phyloP scores from a whole-genome alignment of 2,329 filamentous ascomycete species.

The Cordyceps javanica region DNA sequence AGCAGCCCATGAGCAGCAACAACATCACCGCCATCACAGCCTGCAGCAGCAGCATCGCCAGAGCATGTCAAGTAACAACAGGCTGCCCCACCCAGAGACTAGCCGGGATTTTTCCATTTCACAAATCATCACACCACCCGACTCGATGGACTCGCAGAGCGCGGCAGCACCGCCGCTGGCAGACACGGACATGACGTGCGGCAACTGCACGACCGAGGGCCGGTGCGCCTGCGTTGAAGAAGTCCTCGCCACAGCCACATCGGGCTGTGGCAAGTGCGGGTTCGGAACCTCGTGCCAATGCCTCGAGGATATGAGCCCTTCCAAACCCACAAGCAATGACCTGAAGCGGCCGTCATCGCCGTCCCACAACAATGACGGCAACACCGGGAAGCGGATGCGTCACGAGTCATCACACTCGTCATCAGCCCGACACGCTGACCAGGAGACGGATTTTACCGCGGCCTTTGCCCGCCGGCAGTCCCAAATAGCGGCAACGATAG shows the following conservation, averaged over 20 bases:
- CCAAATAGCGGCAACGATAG: conserved; percentile 19
- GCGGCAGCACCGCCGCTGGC: conserved; percentile 26
- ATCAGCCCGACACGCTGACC: conserved; percentile 36
- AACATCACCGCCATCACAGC: conserved; percentile 21
- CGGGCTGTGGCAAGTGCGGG: conserved; percentile 62
- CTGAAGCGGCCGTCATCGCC: conserved; percentile 48
- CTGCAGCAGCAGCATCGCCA: conserved; percentile 22
- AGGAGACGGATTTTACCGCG: conserved; percentile 70
- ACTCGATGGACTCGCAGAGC: conserved; percentile 29
- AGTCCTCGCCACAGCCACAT: conserved; percentile 44
- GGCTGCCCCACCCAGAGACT: conserved; percentile 22
- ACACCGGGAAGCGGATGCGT: conserved; percentile 51
- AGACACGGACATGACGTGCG: conserved; percentile 40
- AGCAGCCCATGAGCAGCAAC: conserved; percentile 12
- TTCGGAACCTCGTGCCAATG: conserved; percentile 59
- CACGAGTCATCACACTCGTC: conserved; percentile 25
- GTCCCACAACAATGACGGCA: conserved; percentile 30
- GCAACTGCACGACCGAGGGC: conserved; percentile 47
- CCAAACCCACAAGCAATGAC: conserved; percentile 25
- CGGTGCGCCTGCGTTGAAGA: conserved; percentile 55
- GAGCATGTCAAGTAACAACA: conserved; percentile 22
- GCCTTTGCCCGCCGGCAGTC: conserved; percentile 47
- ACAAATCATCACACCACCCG: conserved; percentile 51
- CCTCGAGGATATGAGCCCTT: conserved; percentile 48
- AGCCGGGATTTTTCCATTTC: conserved; percentile 47